Evolutionary conservation across 2,329 filamentous ascomycete species (phyloP).

Genomic region (Chrysoporthe deuterocubensis): DNA sequence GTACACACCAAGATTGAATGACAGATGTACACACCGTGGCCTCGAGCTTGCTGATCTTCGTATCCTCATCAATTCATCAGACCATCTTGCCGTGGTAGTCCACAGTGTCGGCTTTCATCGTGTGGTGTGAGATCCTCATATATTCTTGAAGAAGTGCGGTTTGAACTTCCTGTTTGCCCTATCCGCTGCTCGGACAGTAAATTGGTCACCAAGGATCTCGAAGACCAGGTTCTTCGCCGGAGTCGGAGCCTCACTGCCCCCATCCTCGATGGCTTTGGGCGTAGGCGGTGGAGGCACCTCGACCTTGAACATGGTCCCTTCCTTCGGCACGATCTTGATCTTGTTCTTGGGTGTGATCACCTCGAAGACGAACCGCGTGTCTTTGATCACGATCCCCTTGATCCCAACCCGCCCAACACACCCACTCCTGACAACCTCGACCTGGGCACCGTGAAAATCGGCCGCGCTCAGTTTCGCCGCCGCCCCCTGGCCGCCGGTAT

Average conservation of each 20-base stretch:
- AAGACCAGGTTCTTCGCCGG: constrained; percentile 61
- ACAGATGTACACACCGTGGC: background rate
- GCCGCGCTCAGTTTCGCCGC: constrained; percentile 81
- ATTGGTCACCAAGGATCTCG: constrained; percentile 86
- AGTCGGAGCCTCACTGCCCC: constrained; percentile 30
- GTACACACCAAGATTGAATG: too few relatives aligned
- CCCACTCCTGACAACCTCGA: constrained; percentile 81
- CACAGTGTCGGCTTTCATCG: background rate
- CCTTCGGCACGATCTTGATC: constrained; percentile 84
- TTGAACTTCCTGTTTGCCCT: constrained; percentile 92
- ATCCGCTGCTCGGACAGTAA: constrained; percentile 81
- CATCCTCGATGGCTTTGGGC: constrained; percentile 32
- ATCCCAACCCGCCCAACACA: constrained; percentile 84
- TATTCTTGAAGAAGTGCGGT: constrained; percentile 73
- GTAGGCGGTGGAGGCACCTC: constrained; percentile 58
- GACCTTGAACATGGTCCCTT: constrained; percentile 83
- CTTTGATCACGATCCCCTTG: constrained; percentile 84
- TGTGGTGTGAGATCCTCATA: constrained; percentile 54
- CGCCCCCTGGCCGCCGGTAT: constrained; percentile 59
- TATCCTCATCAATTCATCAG: background rate
- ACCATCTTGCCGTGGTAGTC: background rate
- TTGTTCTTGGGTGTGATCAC: constrained; percentile 73
- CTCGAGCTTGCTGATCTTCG: background rate
- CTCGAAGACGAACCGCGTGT: constrained; percentile 85
- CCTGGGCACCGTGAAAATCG: constrained; percentile 85